Evolutionary conservation across 352 stramenopile species (phyloP).

Genomic region (Phytophthora constricta): DNA sequence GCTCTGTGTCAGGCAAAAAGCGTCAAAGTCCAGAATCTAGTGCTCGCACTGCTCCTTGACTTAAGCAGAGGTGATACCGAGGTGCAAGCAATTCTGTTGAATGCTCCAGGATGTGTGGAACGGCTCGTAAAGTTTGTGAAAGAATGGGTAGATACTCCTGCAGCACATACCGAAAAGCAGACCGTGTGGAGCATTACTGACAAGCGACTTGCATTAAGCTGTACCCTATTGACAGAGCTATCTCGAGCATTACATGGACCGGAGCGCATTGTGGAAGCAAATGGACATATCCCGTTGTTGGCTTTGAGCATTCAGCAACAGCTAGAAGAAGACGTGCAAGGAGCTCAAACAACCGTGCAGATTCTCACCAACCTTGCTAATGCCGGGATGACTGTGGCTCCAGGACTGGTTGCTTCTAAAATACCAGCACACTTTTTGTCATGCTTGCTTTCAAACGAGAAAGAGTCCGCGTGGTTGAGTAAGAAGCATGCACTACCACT

Average conservation of each 20-base stretch:
- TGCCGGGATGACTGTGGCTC: slow-evolving; percentile 29
- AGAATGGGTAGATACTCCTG: slow-evolving; percentile 30
- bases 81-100: slow-evolving; percentile 66
- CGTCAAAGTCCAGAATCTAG: slow-evolving; percentile 48
- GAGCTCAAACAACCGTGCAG: slow-evolving; percentile 44
- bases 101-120: slow-evolving; percentile 46
- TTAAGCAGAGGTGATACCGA: slow-evolving; percentile 64
- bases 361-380: slow-evolving; percentile 56
- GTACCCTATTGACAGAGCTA: slow-evolving; percentile 52
- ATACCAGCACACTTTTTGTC: slow-evolving; percentile 56
- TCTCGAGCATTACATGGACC: slow-evolving; percentile 41
- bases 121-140: slow-evolving; percentile 57
- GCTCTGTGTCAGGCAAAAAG: slow-evolving; percentile 45
- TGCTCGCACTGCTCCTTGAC: slow-evolving; percentile 54
- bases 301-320: slow-evolving; percentile 51
- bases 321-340: slow-evolving; percentile 24
- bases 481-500: slow-evolving; percentile 16
- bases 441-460: slow-evolving; percentile 35
- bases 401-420: slow-evolving; percentile 44
- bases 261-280: slow-evolving; percentile 44
- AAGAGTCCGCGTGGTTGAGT: background rate
- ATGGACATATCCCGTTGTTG: slow-evolving; percentile 48
- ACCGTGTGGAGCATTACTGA: slow-evolving; percentile 28
- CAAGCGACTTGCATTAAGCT: slow-evolving; percentile 49
- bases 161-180: slow-evolving; percentile 14